phyloP scores from a whole-genome alignment of 176 grass and related monocot species.

The Hordeum vulgare region DNA sequence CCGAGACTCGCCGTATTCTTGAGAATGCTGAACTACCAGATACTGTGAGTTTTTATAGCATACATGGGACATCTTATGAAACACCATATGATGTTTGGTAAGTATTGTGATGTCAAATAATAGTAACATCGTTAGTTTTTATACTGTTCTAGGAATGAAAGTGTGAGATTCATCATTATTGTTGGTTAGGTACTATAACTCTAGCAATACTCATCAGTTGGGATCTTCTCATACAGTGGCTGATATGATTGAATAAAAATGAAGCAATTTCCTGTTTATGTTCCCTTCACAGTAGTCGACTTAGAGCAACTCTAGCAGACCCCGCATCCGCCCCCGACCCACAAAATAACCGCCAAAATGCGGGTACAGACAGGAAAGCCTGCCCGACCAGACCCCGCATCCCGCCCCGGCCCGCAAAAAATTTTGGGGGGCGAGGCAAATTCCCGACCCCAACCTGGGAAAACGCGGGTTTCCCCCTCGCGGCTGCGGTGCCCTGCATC shows the following conservation, averaged over 20 bases:
- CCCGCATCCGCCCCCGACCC: too few relatives aligned
- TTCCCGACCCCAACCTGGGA: too few relatives aligned
- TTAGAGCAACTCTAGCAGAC: too few relatives aligned
- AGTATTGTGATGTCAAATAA: slow-evolving; percentile 15
- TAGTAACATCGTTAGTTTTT: background rate
- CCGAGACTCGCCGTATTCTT: slow-evolving; percentile 64
- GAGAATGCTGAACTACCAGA: slow-evolving; percentile 70
- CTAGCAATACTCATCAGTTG: background rate
- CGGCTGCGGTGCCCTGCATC: too few relatives aligned
- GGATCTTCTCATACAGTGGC: background rate
- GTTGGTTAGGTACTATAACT: background rate
- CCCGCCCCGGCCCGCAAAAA: too few relatives aligned
- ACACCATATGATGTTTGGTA: slow-evolving; percentile 87
- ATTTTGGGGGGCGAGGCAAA: too few relatives aligned
- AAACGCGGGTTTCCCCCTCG: too few relatives aligned
- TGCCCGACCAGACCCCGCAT: too few relatives aligned
- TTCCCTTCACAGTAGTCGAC: background rate
- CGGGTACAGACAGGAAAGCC: too few relatives aligned
- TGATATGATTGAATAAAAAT: background rate
- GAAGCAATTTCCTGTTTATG: background rate
- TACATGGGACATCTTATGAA: slow-evolving; percentile 69
- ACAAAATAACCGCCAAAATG: too few relatives aligned
- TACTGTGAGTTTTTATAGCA: slow-evolving; percentile 72
- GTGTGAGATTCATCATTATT: slow-evolving; percentile 1
- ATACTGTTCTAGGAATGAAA: background rate